Conservation (phyloP, 106 monocot genomes). For the Vanilla planifolia region DNA sequence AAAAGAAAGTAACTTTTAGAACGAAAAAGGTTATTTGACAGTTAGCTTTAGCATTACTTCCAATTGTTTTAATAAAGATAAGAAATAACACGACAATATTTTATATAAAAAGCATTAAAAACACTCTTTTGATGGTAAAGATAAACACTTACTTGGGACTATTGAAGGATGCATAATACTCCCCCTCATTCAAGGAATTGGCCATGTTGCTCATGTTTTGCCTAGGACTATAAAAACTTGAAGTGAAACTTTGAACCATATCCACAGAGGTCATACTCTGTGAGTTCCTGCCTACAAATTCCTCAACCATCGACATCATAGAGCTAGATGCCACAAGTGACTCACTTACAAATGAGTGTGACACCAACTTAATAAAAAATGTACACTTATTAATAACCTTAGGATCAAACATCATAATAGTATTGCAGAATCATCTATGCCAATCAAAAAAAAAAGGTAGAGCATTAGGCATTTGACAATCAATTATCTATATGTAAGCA, state of each 20-base stretch:
- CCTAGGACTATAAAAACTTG: conserved; percentile 40
- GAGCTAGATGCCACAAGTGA: not conserved
- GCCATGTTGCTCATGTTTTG: conserved; percentile 31
- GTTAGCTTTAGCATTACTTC: not conserved
- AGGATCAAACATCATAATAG: conserved; percentile 1
- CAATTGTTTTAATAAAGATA: not conserved
- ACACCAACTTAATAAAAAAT: not conserved
- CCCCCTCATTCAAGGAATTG: conserved; percentile 35
- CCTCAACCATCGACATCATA: not conserved
- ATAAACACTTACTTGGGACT: conserved; percentile 39
- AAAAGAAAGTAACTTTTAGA: not conserved
- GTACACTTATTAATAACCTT: not conserved
- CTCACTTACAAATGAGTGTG: not conserved
- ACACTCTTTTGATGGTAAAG: not conserved
- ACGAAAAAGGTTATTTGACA: not conserved
- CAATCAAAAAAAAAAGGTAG: not conserved
- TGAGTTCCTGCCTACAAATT: conserved; percentile 1
- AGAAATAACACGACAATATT: not conserved
- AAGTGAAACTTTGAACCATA: conserved; percentile 30
- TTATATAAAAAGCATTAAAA: not conserved
- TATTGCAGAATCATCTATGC: not conserved
- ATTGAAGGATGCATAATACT: conserved; percentile 36
- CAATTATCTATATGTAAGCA: too few species aligned
- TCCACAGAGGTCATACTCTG: conserved; percentile 34
- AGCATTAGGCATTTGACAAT: too few species aligned